phyloP scores from a whole-genome alignment of 441 rosid genomes.

The Eruca vesicaria region DNA sequence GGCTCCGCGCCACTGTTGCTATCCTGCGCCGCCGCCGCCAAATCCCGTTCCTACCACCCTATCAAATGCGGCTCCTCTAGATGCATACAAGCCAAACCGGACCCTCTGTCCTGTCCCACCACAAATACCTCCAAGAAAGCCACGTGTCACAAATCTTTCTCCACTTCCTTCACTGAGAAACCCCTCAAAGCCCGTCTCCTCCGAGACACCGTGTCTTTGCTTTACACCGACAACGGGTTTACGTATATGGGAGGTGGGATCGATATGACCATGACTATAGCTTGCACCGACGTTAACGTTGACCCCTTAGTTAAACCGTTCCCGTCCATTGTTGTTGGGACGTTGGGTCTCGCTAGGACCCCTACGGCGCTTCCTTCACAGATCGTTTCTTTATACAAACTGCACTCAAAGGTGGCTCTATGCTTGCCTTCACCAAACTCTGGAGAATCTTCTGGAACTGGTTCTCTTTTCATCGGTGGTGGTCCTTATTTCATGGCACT shows the following conservation, averaged over 20 bases:
- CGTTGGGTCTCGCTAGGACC: slow-evolving; percentile 9
- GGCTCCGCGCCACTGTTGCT: not conserved
- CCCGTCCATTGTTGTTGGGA: not conserved
- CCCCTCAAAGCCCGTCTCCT: slow-evolving; percentile 9
- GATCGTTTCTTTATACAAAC: not conserved
- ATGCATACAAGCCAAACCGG: slow-evolving; percentile 2
- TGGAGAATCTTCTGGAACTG: not conserved
- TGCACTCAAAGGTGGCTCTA: not conserved
- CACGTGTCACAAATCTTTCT: not conserved
- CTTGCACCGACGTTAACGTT: slow-evolving; percentile 6
- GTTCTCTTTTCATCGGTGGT: slow-evolving; percentile 14
- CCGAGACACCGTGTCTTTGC: slow-evolving; percentile 8
- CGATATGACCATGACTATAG: not conserved
- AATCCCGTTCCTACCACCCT: slow-evolving; percentile 3
- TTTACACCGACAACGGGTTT: not conserved
- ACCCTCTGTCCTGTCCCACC: slow-evolving; percentile 4
- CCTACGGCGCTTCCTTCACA: not conserved
- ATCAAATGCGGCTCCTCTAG: slow-evolving; percentile 3
- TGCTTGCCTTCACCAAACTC: slow-evolving; percentile 11
- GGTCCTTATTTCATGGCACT: not conserved
- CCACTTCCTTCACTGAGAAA: slow-evolving; percentile 2
- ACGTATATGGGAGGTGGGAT: not conserved
- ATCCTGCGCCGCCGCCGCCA: not conserved
- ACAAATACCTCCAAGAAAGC: not conserved
- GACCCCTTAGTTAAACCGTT: not conserved